Conservation (phyloP, 1,284 basidiomycete species). For the Ceratobasidium sp. region DNA sequence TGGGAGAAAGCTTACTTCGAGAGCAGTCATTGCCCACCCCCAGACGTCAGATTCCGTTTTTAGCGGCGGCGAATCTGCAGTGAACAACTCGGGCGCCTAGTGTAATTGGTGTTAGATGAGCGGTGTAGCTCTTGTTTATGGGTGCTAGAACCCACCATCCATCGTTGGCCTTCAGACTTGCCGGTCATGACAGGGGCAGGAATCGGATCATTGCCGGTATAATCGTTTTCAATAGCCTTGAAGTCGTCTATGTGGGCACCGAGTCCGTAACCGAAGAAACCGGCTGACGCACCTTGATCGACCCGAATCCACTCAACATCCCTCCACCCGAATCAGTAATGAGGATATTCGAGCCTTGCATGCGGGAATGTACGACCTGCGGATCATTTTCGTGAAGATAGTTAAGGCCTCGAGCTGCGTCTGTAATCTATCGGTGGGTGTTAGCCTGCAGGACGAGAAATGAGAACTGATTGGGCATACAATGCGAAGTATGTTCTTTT, state of each 20-base stretch:
- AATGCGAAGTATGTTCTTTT: constrained; percentile 6
- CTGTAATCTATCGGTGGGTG: neutral
- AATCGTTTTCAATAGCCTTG: neutral
- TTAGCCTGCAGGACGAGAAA: neutral
- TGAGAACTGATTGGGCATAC: neutral
- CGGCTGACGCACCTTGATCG: neutral
- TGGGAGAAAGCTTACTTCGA: neutral
- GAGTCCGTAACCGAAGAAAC: neutral
- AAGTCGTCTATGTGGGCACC: too few species aligned
- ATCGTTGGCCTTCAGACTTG: neutral
- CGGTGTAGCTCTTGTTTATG: too few species aligned
- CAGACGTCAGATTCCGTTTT: constrained; percentile 7
- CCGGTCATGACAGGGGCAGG: constrained; percentile 6
- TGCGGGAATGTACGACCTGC: neutral
- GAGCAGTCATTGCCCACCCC: constrained; percentile 8
- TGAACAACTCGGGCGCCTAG: constrained; percentile 11
- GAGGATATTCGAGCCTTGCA: neutral
- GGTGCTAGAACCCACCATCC: neutral
- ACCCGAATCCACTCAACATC: neutral
- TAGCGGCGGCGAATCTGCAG: neutral
- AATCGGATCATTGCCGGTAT: neutral
- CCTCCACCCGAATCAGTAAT: neutral
- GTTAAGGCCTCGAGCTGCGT: constrained; percentile 1
- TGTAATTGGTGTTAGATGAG: neutral
- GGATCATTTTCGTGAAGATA: constrained; percentile 7